Base-by-base conservation (phyloP, 2,329 filamentous ascomycete genomes). In the Xylariaceae sp. region DNA sequence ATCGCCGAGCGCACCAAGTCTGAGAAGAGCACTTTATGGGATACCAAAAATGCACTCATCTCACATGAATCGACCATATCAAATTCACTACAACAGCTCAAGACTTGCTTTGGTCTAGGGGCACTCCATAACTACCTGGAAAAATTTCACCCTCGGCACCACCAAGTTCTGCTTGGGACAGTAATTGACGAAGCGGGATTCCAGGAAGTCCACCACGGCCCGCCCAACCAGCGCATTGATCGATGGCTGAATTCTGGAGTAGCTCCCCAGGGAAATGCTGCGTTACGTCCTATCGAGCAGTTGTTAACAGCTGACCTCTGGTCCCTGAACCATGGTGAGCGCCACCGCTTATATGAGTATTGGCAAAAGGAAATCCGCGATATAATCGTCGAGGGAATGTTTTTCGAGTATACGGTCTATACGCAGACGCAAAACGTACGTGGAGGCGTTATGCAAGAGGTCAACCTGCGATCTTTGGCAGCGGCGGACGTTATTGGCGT, bases 401-500 rank as follows among this genome's bases (percentile, higher is more conserved):
- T 35, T 1, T 37, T 4, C 3, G 57, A 58, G 6, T 44, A 56
- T 26, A 26, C 4, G 29, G 55, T 45, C 5, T 67, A 62, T 39
- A 37, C 8, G 8, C 5, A 37, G 4, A 37, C 35, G 8, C 35
- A 11, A 11, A 11, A 37, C 8, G 12, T 7, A 7, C 35, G 35
- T 29, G 12, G 31, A 3, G 8, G 26, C 4, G 61, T 69, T 0
- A 47, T 56, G 7, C 59, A 65, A 1, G 71, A 74, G 3, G 62
- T 73, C 1, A 67, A 74, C 35, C 59, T 70, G 1, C 71, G 73
- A 4, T 70, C 68, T 29, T 67, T 78, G 1, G 55, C 66, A 2
- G 27, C 6, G 11, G 73, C 75, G 0, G 35, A 75, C 4, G 72
- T 86, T 3, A 75, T 86, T 43, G 83, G 83, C 0, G 69, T 83